phyloP scores from a whole-genome alignment of 768 basidiomycete genomes.

The Suillus variegatus region DNA sequence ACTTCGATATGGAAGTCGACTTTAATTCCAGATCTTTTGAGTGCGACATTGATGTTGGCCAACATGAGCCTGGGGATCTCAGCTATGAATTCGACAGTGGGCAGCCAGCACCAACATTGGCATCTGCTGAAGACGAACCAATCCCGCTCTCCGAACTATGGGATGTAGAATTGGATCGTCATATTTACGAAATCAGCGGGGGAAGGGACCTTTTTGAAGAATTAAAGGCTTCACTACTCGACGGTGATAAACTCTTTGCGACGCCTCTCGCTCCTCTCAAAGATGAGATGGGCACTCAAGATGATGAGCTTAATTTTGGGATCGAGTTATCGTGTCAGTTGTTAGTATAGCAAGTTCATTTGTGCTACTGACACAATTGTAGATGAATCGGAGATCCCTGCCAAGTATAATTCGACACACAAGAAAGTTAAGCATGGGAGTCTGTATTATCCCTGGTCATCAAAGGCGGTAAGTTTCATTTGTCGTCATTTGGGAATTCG shows the following conservation, averaged over 20 bases:
- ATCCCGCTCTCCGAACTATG: not conserved
- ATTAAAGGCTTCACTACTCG: not conserved
- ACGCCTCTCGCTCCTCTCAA: constrained; percentile 3
- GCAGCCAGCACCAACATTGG: not conserved
- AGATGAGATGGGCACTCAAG: not conserved
- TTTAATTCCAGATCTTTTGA: not conserved
- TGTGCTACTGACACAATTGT: not conserved
- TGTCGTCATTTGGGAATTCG: not conserved
- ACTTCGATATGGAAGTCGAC: constrained; percentile 1
- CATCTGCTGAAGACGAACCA: not conserved
- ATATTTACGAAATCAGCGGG: not conserved
- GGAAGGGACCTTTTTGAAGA: not conserved
- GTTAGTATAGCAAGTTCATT: not conserved
- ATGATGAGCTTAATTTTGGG: not conserved
- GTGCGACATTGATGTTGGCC: not conserved
- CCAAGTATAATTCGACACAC: not conserved
- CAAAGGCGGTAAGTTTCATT: not conserved
- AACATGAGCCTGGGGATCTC: not conserved
- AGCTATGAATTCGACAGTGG: not conserved
- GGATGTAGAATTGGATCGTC: not conserved
- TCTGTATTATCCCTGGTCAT: constrained; percentile 9
- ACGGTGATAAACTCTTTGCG: not conserved
- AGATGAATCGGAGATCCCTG: not conserved
- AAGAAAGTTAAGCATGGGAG: constrained; percentile 5
- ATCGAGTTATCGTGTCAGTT: not conserved